Percentiles rank a stretch among this genome's conserved stretches.
These are phyloP conservation scores for Cytospora mali DNA, from an alignment of 2,329 filamentous ascomycete genomes.

Conservation along the genomic window DNA sequence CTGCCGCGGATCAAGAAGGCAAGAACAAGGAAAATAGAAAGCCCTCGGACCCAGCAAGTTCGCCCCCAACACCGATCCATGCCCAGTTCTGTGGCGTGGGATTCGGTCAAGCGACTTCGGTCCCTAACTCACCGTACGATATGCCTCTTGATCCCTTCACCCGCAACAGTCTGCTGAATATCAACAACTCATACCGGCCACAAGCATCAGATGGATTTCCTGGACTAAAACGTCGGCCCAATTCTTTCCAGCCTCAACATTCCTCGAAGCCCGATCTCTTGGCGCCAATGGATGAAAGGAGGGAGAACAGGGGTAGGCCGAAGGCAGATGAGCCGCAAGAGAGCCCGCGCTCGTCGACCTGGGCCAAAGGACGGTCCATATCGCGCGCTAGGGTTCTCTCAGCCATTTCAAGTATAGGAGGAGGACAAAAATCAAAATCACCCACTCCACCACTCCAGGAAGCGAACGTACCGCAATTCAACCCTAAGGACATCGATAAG, in stretches of 20 bases:
- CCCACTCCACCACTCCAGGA: constrained; percentile 32
- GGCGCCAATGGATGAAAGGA: constrained; percentile 25
- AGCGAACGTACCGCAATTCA: constrained; percentile 55
- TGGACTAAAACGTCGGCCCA: constrained; percentile 49
- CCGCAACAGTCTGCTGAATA: constrained; percentile 24
- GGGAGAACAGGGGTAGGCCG: constrained; percentile 29
- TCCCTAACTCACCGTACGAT: constrained; percentile 23
- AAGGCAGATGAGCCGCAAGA: constrained; percentile 20
- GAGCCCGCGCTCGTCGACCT: constrained; percentile 27
- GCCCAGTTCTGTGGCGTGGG: constrained; percentile 65
- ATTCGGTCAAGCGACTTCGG: constrained; percentile 35
- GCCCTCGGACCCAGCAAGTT: constrained; percentile 51
- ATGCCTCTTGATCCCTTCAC: constrained; percentile 21
- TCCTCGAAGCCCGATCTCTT: constrained; percentile 31
- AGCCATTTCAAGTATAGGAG: constrained; percentile 41
- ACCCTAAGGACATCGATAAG: constrained; percentile 57
- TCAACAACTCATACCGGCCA: constrained; percentile 29
- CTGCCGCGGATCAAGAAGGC: constrained; percentile 39
- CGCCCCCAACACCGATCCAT: constrained; percentile 71
- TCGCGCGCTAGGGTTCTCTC: constrained; percentile 46
- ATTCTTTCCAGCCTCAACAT: constrained; percentile 51
- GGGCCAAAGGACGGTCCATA: constrained; percentile 43
- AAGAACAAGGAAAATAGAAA: constrained; percentile 84
- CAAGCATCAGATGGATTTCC: constrained; percentile 13
- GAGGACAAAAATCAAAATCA: constrained; percentile 42